Conservation (phyloP, 257 asterid species). For the Solanum sitiens region DNA sequence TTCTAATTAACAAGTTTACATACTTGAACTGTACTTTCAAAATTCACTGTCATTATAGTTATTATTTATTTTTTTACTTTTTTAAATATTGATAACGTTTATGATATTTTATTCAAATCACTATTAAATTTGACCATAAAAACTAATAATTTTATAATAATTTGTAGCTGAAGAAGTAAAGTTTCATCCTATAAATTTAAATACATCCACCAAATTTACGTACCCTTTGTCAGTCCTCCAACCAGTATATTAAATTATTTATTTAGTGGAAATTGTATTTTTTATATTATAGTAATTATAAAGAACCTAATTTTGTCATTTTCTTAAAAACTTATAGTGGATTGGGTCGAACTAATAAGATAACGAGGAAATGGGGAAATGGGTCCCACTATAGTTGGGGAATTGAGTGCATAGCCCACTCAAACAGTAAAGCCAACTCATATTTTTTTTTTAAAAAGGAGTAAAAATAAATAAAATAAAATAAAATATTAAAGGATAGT, state of each 20-base stretch:
- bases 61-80: too few relatives aligned
- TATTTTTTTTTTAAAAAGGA: rapidly evolving
- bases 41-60: background rate
- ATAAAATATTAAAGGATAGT: too few relatives aligned
- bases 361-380: background rate
- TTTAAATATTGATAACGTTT: background rate
- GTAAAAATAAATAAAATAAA: background rate
- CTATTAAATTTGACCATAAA: background rate
- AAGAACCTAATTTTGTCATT: background rate
- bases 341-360: background rate
- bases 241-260: background rate
- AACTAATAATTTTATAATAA: background rate
- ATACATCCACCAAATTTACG: background rate
- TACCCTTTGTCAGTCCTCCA: background rate
- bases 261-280: background rate
- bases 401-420: background rate
- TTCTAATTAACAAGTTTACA: background rate
- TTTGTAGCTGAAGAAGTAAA: background rate
- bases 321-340: background rate
- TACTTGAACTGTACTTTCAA: background rate
- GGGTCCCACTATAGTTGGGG: background rate
- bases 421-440: background rate
- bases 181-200: background rate
- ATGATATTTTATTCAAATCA: background rate
- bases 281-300: background rate